Conservation (phyloP, 2,329 filamentous ascomycete genomes). For the Chaetomium strumarium region DNA sequence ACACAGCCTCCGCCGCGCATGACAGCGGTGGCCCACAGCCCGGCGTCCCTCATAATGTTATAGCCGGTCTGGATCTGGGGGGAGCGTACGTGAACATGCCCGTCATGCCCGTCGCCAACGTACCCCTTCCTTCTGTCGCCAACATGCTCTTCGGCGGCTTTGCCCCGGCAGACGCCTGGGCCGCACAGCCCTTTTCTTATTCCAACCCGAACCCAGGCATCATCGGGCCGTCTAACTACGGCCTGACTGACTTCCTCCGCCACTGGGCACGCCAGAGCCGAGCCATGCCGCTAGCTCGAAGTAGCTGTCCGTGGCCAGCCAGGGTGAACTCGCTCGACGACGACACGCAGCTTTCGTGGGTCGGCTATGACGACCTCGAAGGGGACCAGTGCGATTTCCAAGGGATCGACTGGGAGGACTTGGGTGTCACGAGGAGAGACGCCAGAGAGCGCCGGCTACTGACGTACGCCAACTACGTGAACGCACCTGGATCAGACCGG, state of each 20-base stretch:
- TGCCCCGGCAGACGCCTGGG: slow-evolving; percentile 6
- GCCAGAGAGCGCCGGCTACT: slow-evolving; percentile 43
- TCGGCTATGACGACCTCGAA: slow-evolving; percentile 43
- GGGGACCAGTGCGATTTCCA: slow-evolving; percentile 55
- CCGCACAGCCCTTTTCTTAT: slow-evolving; percentile 28
- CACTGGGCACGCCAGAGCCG: slow-evolving; percentile 40
- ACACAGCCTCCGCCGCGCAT: neutral
- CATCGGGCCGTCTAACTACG: slow-evolving; percentile 45
- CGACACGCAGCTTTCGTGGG: neutral
- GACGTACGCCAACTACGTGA: slow-evolving; percentile 55
- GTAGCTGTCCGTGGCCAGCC: slow-evolving; percentile 30
- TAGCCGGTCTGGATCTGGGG: slow-evolving; percentile 4
- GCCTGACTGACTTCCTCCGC: slow-evolving; percentile 45
- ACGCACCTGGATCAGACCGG: slow-evolving; percentile 41
- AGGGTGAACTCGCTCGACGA: slow-evolving; percentile 28
- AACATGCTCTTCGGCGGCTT: neutral
- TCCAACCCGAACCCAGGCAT: slow-evolving; percentile 31
- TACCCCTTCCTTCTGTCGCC: neutral
- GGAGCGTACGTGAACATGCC: neutral
- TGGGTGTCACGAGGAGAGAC: slow-evolving; percentile 45
- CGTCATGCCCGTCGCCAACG: neutral
- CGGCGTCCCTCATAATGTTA: neutral
- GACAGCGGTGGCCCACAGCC: neutral
- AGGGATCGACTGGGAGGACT: slow-evolving; percentile 50
- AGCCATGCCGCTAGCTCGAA: slow-evolving; percentile 24